Evolutionary conservation across 805 yeast species (phyloP).

Genomic region (Myxozyma mucilagina): DNA sequence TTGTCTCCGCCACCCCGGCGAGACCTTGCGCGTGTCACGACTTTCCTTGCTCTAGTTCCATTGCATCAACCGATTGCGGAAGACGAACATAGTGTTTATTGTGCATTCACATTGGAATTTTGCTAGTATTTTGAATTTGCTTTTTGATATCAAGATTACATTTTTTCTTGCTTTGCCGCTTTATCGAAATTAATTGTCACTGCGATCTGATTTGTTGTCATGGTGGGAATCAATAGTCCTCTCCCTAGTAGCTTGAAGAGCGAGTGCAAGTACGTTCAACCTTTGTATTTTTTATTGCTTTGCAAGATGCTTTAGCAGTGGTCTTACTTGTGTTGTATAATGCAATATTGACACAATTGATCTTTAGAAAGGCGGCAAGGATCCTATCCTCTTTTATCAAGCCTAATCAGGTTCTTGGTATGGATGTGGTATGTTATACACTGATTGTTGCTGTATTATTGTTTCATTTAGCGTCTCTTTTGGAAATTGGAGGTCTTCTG

Average conservation of each 20-base stretch:
- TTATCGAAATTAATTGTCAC: not conserved
- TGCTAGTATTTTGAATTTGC: not conserved
- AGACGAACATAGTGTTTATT: no score
- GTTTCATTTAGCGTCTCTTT: not conserved
- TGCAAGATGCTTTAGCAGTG: not conserved
- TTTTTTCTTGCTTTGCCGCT: not conserved
- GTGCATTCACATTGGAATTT: not conserved
- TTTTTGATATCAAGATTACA: not conserved
- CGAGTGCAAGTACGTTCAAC: slow-evolving; percentile 69
- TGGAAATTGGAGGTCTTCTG: not conserved
- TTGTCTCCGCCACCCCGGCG: slow-evolving; percentile 7
- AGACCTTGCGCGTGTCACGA: not conserved
- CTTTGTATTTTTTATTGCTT: not conserved
- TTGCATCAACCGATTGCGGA: no score
- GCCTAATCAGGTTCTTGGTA: slow-evolving; percentile 91
- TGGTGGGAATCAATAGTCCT: slow-evolving; percentile 71
- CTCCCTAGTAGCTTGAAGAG: slow-evolving; percentile 84
- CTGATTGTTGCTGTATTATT: not conserved
- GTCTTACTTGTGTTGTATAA: not conserved
- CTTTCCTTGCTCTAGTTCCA: not conserved
- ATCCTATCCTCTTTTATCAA: slow-evolving; percentile 85
- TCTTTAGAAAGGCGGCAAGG: slow-evolving; percentile 84
- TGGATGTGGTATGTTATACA: slow-evolving; percentile 50
- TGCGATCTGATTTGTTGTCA: not conserved
- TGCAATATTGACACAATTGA: not conserved